Percentiles rank a stretch among this genome's conserved stretches.
These are phyloP conservation scores for Claviceps sp. DNA, from an alignment of 2,329 filamentous ascomycete genomes.

Conservation along the genomic window DNA sequence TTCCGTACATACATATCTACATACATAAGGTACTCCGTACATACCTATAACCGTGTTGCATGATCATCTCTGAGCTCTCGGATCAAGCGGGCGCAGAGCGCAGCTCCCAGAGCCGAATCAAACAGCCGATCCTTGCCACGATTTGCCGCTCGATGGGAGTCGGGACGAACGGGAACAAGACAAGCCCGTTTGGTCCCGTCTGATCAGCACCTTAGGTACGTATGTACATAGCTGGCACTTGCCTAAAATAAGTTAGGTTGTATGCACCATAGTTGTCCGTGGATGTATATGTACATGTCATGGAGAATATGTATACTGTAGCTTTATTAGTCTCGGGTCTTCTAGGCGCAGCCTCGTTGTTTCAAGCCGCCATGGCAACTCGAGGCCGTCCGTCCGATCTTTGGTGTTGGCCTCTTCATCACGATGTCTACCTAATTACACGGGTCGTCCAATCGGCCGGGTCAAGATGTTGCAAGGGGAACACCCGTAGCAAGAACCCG, in stretches of 20 bases:
- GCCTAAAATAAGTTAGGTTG: too few species aligned
- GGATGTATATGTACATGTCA: too few species aligned
- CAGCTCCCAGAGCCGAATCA: not conserved
- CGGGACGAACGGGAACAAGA: not conserved
- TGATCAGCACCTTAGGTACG: too few species aligned
- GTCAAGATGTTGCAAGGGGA: not conserved
- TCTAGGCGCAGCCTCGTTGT: not conserved
- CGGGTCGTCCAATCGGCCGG: not conserved
- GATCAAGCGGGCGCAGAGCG: not conserved
- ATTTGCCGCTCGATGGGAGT: not conserved
- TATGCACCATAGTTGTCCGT: too few species aligned
- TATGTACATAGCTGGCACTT: too few species aligned
- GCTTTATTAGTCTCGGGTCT: not conserved
- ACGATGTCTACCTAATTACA: too few species aligned
- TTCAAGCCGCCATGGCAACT: not conserved
- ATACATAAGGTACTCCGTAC: not conserved
- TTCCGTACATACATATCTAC: not conserved
- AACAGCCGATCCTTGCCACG: not conserved
- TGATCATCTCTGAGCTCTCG: not conserved
- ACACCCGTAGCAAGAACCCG: too few species aligned
- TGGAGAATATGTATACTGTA: too few species aligned
- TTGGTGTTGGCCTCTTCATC: too few species aligned
- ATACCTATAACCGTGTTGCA: not conserved
- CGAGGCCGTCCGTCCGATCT: too few species aligned
- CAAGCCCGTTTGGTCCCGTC: too few species aligned